Base-by-base conservation (phyloP, 139 green algal species). In the Volvox africanus region DNA sequence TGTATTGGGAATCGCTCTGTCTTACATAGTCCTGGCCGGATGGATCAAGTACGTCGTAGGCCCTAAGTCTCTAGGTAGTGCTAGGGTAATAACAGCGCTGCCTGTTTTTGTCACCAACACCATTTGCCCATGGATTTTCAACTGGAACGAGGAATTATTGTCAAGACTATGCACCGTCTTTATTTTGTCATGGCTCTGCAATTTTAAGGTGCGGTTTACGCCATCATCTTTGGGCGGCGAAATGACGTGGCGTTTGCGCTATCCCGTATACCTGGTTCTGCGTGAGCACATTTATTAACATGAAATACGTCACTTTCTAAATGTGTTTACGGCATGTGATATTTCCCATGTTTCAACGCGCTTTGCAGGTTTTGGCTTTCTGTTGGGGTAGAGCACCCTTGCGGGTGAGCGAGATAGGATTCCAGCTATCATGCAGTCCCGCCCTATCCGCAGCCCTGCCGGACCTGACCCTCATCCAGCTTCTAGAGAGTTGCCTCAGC, bases 131-230 rank as follows among this genome's bases (percentile, higher is more conserved):
- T 80, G 30, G 32, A 22, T 80, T 16, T 92, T 90, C 35, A 65
- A 86, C 61, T 36, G 14, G 16, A 22, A 33, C 0, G 50, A 37
- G 1, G 89, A 92, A 32, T 37, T 92, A 2, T 19, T 92, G 71
- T 9, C 24, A 18, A 35, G 82, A 16, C 37, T 62, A 0, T 44
- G 62, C 1, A 21, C 36, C 11, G 44, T 81, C 0, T 92, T 92
- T 80, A 79, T 89, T 26, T 30, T 90, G 30, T 61, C 61, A 89
- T 92, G 89, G 89, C 61, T 92, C 1, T 76, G 80, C 69, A 92
- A 69, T 37, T 92, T 90, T 35, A 92, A 92, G 61, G 81, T 90
- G 26, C 2, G 35, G 50, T 67, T 44, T n/a, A n/a, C n/a, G n/a
- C n/a, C n/a, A n/a, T n/a, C n/a, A n/a, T n/a, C n/a, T n/a, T n/a